Evolutionary conservation across 495 filamentous ascomycete genomes (phyloP).

Genomic region (Talaromyces nanjingensis): DNA sequence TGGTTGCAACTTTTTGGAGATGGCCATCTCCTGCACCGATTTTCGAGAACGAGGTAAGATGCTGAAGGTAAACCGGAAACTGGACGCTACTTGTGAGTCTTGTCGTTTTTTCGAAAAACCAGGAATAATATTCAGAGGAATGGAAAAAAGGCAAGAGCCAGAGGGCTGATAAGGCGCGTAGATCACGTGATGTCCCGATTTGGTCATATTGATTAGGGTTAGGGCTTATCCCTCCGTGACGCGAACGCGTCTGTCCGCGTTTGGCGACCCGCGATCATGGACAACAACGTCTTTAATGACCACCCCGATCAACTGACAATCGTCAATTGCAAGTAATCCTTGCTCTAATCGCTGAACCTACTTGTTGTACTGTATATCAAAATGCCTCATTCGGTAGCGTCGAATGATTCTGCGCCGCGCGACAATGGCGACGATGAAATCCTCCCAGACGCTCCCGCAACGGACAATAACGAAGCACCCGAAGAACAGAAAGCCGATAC

Average conservation of each 20-base stretch:
- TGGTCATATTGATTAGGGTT: constrained; percentile 7
- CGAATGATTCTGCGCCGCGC: constrained; percentile 20
- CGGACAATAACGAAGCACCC: constrained; percentile 15
- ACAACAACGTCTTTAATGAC: background rate
- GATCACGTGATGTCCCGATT: constrained; percentile 10
- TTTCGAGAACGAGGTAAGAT: background rate
- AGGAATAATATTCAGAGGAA: background rate
- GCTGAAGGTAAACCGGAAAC: background rate
- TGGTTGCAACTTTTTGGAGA: background rate
- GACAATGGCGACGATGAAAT: constrained; percentile 28
- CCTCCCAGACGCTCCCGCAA: constrained; percentile 33
- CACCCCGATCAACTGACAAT: background rate
- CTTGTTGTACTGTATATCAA: constrained; percentile 9
- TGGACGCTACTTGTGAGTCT: background rate
- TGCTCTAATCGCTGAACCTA: background rate
- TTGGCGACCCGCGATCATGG: background rate
- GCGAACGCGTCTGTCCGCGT: constrained; percentile 10
- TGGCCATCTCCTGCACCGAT: background rate
- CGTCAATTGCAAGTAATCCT: constrained; percentile 8
- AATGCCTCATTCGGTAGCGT: constrained; percentile 50
- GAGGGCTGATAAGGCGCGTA: background rate
- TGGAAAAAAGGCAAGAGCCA: background rate
- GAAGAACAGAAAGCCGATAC: constrained; percentile 21
- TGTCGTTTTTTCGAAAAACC: background rate
- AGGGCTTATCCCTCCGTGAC: constrained; percentile 13